Evolutionary conservation across 176 grass and related monocot genomes (phyloP).

Genomic region (Guadua angustifolia): DNA sequence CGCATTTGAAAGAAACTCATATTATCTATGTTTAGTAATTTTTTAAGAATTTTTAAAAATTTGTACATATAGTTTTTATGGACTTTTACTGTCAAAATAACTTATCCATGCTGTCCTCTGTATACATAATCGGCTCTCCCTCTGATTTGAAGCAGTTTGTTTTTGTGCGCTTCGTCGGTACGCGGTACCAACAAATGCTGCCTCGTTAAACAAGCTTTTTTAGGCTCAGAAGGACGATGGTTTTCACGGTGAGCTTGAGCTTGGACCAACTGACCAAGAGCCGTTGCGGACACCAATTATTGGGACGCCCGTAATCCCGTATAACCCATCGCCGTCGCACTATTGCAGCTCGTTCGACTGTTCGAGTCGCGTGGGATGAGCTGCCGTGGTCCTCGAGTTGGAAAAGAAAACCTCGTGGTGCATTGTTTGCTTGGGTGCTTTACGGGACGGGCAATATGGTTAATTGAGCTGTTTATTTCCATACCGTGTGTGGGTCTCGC

Average conservation of each 20-base stretch:
- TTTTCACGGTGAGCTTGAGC: slow-evolving; percentile 28
- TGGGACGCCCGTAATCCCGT: neutral
- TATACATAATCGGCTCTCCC: neutral
- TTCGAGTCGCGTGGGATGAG: neutral
- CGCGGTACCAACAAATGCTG: slow-evolving; percentile 8
- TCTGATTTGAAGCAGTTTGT: neutral
- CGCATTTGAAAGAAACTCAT: no score
- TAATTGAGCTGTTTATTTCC: neutral
- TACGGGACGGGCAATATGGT: neutral
- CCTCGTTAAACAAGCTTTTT: neutral
- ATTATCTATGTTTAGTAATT: no score
- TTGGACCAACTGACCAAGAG: neutral
- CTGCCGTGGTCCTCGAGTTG: neutral
- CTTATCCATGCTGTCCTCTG: no score
- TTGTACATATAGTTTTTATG: no score
- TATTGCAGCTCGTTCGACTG: neutral
- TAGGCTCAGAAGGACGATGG: slow-evolving; percentile 13
- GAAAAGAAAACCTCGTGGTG: neutral
- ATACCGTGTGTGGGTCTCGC: no score
- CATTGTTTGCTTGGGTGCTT: neutral
- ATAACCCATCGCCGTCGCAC: neutral
- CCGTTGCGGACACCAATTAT: slow-evolving; percentile 1
- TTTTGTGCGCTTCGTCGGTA: neutral
- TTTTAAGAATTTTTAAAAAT: no score
- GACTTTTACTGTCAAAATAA: no score